phyloP scores from a whole-genome alignment of 1,284 basidiomycete genomes.

The Anthracocystis walkeri region DNA sequence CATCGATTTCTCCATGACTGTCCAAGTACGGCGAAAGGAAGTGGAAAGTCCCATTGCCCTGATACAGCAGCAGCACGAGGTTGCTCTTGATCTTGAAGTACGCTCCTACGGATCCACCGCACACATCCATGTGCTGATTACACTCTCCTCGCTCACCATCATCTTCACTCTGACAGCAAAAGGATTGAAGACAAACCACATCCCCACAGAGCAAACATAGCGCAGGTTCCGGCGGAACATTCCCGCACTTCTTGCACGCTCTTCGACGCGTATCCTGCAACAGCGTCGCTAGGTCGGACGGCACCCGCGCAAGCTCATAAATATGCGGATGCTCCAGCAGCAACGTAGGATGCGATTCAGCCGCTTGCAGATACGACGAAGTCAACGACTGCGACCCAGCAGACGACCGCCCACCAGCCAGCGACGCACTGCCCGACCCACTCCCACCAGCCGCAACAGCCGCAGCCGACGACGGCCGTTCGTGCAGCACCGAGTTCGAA shows the following conservation, averaged over 20 bases:
- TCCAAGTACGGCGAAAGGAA: conserved; percentile 89
- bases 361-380: conserved; percentile 49
- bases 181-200: conserved; percentile 88
- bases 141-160: conserved; percentile 79
- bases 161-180: conserved; percentile 87
- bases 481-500: conserved; percentile 10
- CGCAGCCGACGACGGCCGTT: conserved; percentile 37
- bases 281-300: conserved; percentile 83
- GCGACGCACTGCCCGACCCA: conserved; percentile 26
- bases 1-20: conserved; percentile 91
- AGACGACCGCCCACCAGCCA: conserved; percentile 34
- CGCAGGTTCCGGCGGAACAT: conserved; percentile 85
- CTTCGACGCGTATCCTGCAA: conserved; percentile 79
- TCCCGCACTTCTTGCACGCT: conserved; percentile 82
- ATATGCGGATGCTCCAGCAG: conserved; percentile 80
- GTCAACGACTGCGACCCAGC: conserved; percentile 34
- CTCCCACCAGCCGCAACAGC: conserved; percentile 16
- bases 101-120: conserved; percentile 86
- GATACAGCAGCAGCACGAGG: conserved; percentile 89
- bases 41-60: conserved; percentile 86
- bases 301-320: conserved; percentile 87
- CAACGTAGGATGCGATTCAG: conserved; percentile 71
- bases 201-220: conserved; percentile 92
- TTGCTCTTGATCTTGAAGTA: conserved; percentile 94
- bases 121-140: conserved; percentile 94